Evolutionary conservation across 2,329 filamentous ascomycete species (phyloP), one percentile per base, ranked within the genome.

Genomic region (Nothopassalora personata): DNA sequence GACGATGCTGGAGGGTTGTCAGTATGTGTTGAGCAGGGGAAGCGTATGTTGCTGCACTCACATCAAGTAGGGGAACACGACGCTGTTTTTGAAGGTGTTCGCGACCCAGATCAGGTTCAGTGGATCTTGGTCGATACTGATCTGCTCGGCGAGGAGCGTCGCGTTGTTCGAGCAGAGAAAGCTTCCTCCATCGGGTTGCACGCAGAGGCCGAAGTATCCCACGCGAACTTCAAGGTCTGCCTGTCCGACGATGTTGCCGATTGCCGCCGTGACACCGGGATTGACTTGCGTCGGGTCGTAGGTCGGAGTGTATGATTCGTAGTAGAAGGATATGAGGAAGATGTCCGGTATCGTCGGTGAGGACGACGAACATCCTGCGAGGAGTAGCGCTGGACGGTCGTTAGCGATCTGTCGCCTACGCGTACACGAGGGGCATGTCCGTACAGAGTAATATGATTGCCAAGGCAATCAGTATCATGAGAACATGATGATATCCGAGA

Each of bases 111-210:
- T 92, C 70, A 99, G 79, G 75, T 99, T 99, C 71, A 99, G 81
- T 43, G 94, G 94, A 77, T 99, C 94, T 75, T 97, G 90, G 71
- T 97, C 91, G 46, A 96, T 85, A 19, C 84, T 87, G 47, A 97
- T 84, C 76, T 96, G 88, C 74, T 94, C 89, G 39, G 94, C 93
- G 51, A 99, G 82, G 2, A 91, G 87, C 2, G 93, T 97, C 19
- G 94, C 94, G 75, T 99, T 99, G 81, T 96, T 95, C 74, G 90
- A 94, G 83, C 94, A 99, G 60, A 97, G 84, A 84, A 91, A 99
- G 23, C 87, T 86, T 65, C 93, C 93, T 60, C 58, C 89, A 72
- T 96, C 91, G 1, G 90, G 87, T 76, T 91, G 94, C 74, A 97
- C 86, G 77, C 94, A 99, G 74, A 99, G 96, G 67, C 94, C 94